These are phyloP conservation scores for Cucurbitaria berberidis DNA, from an alignment of 2,329 filamentous ascomycete genomes.

Conservation along the genomic window DNA sequence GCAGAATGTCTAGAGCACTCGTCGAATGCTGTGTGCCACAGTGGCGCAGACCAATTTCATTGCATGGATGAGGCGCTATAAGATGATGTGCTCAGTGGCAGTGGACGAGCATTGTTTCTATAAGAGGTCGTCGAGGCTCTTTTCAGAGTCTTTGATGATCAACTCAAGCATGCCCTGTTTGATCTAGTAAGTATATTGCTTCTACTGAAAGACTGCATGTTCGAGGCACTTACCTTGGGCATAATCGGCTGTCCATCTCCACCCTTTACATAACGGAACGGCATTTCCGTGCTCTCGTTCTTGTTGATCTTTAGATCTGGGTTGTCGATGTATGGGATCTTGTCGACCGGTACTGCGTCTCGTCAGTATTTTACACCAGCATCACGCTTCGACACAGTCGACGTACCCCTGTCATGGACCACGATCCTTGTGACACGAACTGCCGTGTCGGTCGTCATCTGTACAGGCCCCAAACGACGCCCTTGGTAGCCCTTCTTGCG, in stretches of 20 bases:
- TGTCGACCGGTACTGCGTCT: slow-evolving; percentile 71
- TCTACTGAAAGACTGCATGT: slow-evolving; percentile 17
- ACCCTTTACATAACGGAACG: slow-evolving; percentile 90
- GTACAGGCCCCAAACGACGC: slow-evolving; percentile 84
- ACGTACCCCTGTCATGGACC: slow-evolving; percentile 78
- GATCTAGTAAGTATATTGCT: slow-evolving; percentile 27
- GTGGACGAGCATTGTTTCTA: slow-evolving; percentile 44
- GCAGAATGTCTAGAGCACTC: slow-evolving; percentile 18
- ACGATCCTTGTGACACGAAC: slow-evolving; percentile 92
- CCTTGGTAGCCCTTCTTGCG: slow-evolving; percentile 91
- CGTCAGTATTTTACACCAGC: slow-evolving; percentile 21
- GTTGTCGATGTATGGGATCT: slow-evolving; percentile 83
- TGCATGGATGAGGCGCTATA: slow-evolving; percentile 7
- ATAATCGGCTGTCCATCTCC: slow-evolving; percentile 81
- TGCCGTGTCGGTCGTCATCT: slow-evolving; percentile 99
- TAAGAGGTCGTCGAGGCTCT: slow-evolving; percentile 85
- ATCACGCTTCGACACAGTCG: not conserved
- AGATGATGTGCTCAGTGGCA: not conserved
- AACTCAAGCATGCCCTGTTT: slow-evolving; percentile 88
- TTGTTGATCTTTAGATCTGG: slow-evolving; percentile 90
- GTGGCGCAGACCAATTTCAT: slow-evolving; percentile 37
- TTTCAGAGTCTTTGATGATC: slow-evolving; percentile 92
- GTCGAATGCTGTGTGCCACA: slow-evolving; percentile 47
- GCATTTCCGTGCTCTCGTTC: slow-evolving; percentile 96
- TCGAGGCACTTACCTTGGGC: slow-evolving; percentile 71